A percentile compares a stretch with the other conserved stretches of the same genome.
phyloP scores from a whole-genome alignment of 1,284 basidiomycete species.

The Cryptococcus floricola region DNA sequence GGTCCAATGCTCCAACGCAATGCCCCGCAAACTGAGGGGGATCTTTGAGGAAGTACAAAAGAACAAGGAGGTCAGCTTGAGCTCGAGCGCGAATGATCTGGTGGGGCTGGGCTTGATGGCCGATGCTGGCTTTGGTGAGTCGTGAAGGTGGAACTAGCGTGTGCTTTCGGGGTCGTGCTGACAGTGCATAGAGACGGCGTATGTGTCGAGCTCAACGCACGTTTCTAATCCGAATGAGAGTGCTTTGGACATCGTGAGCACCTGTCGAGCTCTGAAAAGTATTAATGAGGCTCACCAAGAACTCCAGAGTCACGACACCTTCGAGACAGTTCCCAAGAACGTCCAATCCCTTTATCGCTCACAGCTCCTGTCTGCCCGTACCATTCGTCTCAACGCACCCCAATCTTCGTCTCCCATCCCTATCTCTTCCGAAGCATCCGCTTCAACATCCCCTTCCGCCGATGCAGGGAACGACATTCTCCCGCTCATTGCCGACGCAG shows the following conservation, averaged over 20 bases:
- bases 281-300: not conserved
- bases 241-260: slow-evolving; percentile 8
- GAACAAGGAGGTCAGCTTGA: slow-evolving; percentile 5
- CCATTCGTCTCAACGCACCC: slow-evolving; percentile 1
- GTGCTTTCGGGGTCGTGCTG: not conserved
- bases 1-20: slow-evolving; percentile 9
- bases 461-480: slow-evolving; percentile 6
- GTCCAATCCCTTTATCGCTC: slow-evolving; percentile 14
- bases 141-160: not conserved
- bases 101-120: slow-evolving; percentile 12
- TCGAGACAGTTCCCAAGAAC: slow-evolving; percentile 14
- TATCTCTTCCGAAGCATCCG: not conserved
- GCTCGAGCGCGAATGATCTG: slow-evolving; percentile 5
- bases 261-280: too few relatives aligned
- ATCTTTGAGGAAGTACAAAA: slow-evolving; percentile 6
- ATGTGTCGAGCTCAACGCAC: slow-evolving; percentile 10
- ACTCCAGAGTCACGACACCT: slow-evolving; percentile 9
- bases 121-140: slow-evolving; percentile 18
- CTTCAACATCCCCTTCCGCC: not conserved
- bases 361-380: slow-evolving; percentile 16
- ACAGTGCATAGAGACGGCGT: slow-evolving; percentile 1
- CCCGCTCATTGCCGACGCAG: slow-evolving; percentile 22
- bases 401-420: not conserved
- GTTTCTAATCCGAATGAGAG: slow-evolving; percentile 7
- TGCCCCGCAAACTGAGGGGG: slow-evolving; percentile 13